Base-by-base conservation (phyloP, 73 alveolate species). In the Symbiodinium pilosum region DNA sequence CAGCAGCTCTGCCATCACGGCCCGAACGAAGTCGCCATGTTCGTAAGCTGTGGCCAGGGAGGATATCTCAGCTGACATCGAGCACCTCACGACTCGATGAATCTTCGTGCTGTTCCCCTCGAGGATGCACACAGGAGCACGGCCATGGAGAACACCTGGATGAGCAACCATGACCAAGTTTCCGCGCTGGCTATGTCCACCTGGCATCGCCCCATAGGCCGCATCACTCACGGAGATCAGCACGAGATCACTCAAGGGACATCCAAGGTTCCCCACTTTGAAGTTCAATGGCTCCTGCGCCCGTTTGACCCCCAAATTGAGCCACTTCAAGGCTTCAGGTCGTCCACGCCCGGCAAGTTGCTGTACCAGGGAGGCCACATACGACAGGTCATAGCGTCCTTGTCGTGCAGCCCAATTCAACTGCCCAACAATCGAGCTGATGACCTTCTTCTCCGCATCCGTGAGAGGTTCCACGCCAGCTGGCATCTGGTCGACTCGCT, bases 21-120 rank as follows among this genome's bases (percentile, higher is more conserved):
- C 87, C 39, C 87, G 56, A 28, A 77, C 32, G 87, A 11, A 77
- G 32, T 77, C 87, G 87, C 87, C 87, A 14, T 77, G 87, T 51
- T 77, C 91, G 28, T 40, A 83, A 16, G 36, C 24, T 26, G 59
- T n/a, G 21, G 91, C 38, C 42, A 40, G 40, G 40, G 43, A 28
- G 1, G 69, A 40, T 9, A 83, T 12, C 41, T 83, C 91, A 0
- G 91, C 91, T 0, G 68, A 38, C 91, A 83, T 83, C 28, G 38
- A n/a, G 69, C 91, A 83, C 24, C 91, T 16, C 30, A 83, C 91
- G 21, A 83, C 91, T 2, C 91, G 12, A 34, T 41, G 40, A 41
- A 83, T 83, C 91, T 83, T 83, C 69, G 43, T 18, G 91, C 91
- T 83, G 9, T 39, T 26, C 0, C 59, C 91, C 71, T 83, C 91